Evolutionary conservation across 257 asterid genomes (phyloP), one percentile per base, ranked within the genome.

Genomic region (Rehmannia glutinosa): DNA sequence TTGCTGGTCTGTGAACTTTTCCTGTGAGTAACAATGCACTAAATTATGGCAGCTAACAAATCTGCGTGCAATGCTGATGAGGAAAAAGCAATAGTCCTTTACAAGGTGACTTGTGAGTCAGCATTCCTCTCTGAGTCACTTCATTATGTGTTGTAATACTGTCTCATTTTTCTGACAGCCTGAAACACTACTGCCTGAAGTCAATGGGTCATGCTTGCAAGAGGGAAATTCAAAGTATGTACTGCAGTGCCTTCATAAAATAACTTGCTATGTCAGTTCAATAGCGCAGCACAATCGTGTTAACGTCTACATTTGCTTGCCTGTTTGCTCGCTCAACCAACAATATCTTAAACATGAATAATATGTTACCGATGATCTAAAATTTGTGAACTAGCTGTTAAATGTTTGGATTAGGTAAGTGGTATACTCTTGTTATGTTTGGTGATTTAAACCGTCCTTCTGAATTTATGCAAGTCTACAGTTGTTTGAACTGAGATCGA

Each of bases 11-110:
- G 20, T 42, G 43, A 51, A 60, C 50, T 52, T 66, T 50, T 43
- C 20, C 47, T 2, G 42, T 36, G 50, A 53, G 46, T 30, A 36
- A 38, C 33, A 13, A 36, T 8, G 33, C 50, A 58, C 51, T 43
- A 15, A 28, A 24, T 30, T 21, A 21, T 71, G 71, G 42, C 87
- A 86, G 94, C 84, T 59, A 63, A 66, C 62, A 82, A 64, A 70
- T 62, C 69, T 23, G 43, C 23, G 27, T 56, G 72, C 52, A 79
- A 63, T 41, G 56, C 61, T 42, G 76, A 64, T 50, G 89, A 82
- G 46, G 87, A 82, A 76, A 87, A 81, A 78, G 91, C 95, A 35
- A 83, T 87, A 51, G 84, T 87, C 56, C 82, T 87, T 21, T 87
- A 87, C 74, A 64, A 80, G 91, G 95, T 84, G 67, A 76, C 36